Evolutionary conservation across 768 basidiomycete species (phyloP).

Genomic region (Gloeophyllum trabeum): DNA sequence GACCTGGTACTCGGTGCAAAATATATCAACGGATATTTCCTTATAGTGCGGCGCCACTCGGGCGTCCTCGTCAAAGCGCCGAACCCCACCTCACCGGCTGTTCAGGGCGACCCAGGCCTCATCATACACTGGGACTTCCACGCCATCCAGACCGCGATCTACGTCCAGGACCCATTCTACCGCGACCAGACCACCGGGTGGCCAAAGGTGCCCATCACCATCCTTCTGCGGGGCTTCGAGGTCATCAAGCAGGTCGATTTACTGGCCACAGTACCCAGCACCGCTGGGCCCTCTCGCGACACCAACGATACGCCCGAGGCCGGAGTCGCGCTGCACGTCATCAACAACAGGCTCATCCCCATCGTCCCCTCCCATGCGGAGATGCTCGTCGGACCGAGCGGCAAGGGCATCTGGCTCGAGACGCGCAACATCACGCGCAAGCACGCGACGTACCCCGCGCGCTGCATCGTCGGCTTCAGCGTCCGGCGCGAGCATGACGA

Average conservation of each 20-base stretch:
- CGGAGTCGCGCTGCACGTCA: conserved; percentile 13
- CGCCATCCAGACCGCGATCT: not conserved
- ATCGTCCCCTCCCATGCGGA: conserved; percentile 18
- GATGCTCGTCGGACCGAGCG: conserved; percentile 16
- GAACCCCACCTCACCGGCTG: not conserved
- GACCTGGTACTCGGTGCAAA: too few relatives aligned
- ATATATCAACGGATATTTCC: too few relatives aligned
- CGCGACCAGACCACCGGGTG: too few relatives aligned
- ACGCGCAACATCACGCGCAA: conserved; percentile 19
- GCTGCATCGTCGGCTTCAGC: conserved; percentile 21
- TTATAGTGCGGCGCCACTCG: too few relatives aligned
- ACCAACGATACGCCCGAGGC: not conserved
- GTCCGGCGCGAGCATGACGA: conserved; percentile 7
- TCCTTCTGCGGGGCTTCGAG: not conserved
- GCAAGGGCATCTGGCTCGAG: conserved; percentile 24
- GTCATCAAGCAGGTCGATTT: not conserved
- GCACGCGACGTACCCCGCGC: conserved; percentile 16
- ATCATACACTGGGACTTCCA: not conserved
- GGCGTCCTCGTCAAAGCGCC: too few relatives aligned
- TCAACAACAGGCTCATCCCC: conserved; percentile 10
- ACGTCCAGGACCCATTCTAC: too few relatives aligned
- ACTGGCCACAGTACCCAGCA: not conserved
- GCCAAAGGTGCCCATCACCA: too few relatives aligned
- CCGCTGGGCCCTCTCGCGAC: not conserved
- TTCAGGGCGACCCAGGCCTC: not conserved